Conservation (phyloP, 75 land plant species). For the Adiantum capillusveneris region DNA sequence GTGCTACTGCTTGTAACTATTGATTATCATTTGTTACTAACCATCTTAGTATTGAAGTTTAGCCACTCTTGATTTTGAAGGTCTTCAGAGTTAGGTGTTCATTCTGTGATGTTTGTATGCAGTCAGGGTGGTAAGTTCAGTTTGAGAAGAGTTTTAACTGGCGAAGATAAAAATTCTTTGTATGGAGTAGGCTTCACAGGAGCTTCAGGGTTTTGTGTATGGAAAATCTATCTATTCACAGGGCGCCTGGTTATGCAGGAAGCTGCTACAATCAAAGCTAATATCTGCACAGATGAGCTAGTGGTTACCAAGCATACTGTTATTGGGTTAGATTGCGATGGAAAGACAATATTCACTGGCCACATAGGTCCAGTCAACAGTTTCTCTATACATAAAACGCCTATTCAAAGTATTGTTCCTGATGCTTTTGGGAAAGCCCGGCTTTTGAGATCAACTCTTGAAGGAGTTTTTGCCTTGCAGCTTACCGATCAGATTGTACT, state of each 20-base stretch:
- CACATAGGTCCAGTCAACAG: conserved; percentile 2
- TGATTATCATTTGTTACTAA: too few relatives aligned
- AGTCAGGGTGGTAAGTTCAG: conserved; percentile 4
- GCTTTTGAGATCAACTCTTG: conserved; percentile 16
- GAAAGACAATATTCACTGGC: conserved; percentile 10
- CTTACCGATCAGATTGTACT: conserved; percentile 13
- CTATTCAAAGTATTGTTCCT: conserved; percentile 10
- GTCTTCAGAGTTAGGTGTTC: too few relatives aligned
- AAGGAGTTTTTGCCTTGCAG: conserved; percentile 17
- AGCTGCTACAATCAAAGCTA: conserved; percentile 5
- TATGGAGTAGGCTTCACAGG: conserved; percentile 28
- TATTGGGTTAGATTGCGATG: conserved; percentile 17
- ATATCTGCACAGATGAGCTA: conserved; percentile 16
- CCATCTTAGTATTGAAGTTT: too few relatives aligned
- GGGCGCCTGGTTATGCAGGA: conserved; percentile 15
- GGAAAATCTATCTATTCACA: conserved; percentile 17
- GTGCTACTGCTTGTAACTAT: too few relatives aligned
- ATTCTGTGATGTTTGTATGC: too few relatives aligned
- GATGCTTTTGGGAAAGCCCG: conserved; percentile 7
- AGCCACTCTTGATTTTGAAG: too few relatives aligned
- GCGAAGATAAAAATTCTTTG: conserved; percentile 12
- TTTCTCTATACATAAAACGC: conserved; percentile 11
- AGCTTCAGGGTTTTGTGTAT: conserved; percentile 13
- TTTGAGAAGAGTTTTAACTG: conserved; percentile 11
- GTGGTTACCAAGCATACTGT: conserved; percentile 10